Base-by-base conservation (phyloP, 768 basidiomycete genomes). In the Kwoniella mangroviensis region DNA sequence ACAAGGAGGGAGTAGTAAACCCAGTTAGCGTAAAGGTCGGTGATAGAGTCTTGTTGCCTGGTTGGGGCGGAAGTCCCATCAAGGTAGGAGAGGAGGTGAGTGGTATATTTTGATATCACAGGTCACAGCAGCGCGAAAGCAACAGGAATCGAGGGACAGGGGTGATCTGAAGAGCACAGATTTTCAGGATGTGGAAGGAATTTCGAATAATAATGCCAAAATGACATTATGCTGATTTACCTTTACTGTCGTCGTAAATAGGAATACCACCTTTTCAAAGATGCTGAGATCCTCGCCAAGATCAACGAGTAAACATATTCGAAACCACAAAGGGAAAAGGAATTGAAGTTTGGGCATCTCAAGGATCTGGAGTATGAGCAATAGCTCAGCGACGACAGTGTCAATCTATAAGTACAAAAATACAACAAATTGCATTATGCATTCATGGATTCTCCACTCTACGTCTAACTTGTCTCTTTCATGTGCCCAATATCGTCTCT, bases 181-280 rank as follows among this genome's bases (percentile, higher is more conserved):
- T 34, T 34, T 34, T 4, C 34, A 34, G 34, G 6, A 34, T 34
- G 34, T 34, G 34, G 6, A 34, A 34, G 34, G 43, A 49, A 49
- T 49, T 12, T 49, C 45, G 10, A 49, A 49, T 49, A 13, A 15
- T 40, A 3, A 13, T 51, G 12, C 12, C 45, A 19, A 19, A 19
- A 15, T n/a, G 28, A 71, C 34, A 34, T 34, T 34, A 56, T 26
- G 51, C 70, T 58, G 56, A 56, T 56, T 15, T 42, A 42, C 17
- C 42, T 45, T 57, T 65, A n/a, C 24, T 26, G 41, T n/a, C 10
- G 5, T 51, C 34, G 34, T 34, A 34, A 34, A 42, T 77, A 98
- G 94, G 96, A 99, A 82, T 99, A 91, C 85, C 91, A 88, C 86
- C 85, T 99, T 68, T 98, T 95, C 90, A 92, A 90, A 85, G 96